These are phyloP conservation scores for Yamadazyma atmosphaerica DNA, from an alignment of 1,139 yeast species.

Conservation along the genomic window DNA sequence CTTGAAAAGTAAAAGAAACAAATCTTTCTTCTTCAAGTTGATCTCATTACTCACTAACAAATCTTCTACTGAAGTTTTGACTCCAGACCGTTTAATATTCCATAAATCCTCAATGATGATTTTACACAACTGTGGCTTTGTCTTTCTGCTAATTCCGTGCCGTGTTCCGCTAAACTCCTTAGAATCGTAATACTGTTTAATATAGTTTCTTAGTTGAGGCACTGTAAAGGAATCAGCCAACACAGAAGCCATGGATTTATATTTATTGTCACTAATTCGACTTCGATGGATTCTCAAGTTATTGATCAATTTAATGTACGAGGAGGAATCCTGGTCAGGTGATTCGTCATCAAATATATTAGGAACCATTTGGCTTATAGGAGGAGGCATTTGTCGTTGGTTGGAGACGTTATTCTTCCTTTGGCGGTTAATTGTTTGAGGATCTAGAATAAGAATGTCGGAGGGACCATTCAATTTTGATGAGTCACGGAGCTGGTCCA, in stretches of 20 bases:
- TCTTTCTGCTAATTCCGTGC: conserved; percentile 12
- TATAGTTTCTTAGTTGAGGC: conserved; percentile 22
- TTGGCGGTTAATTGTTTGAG: conserved; percentile 1
- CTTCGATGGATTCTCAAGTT: conserved; percentile 8
- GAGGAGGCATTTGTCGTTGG: not conserved
- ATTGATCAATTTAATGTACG: conserved; percentile 12
- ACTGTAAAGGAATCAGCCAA: conserved; percentile 21
- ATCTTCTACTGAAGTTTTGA: conserved; percentile 36
- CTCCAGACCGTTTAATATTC: conserved; percentile 32
- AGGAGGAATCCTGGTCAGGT: conserved; percentile 1
- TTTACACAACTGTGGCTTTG: conserved; percentile 18
- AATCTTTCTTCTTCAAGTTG: conserved; percentile 40
- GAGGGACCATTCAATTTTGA: conserved; percentile 8
- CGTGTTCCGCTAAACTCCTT: conserved; percentile 8
- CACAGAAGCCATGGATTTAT: conserved; percentile 4
- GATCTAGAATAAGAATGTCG: conserved; percentile 9
- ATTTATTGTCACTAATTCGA: conserved; percentile 10
- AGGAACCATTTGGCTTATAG: not conserved
- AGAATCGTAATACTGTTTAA: conserved; percentile 12
- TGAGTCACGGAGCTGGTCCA: conserved; percentile 19
- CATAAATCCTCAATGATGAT: conserved; percentile 39
- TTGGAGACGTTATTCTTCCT: not conserved
- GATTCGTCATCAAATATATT: conserved; percentile 2
- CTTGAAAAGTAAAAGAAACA: conserved; percentile 50
- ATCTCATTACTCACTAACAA: conserved; percentile 38